These are phyloP conservation scores for Phytophthora cactorum DNA, from an alignment of 352 stramenopile species.

Conservation along the genomic window DNA sequence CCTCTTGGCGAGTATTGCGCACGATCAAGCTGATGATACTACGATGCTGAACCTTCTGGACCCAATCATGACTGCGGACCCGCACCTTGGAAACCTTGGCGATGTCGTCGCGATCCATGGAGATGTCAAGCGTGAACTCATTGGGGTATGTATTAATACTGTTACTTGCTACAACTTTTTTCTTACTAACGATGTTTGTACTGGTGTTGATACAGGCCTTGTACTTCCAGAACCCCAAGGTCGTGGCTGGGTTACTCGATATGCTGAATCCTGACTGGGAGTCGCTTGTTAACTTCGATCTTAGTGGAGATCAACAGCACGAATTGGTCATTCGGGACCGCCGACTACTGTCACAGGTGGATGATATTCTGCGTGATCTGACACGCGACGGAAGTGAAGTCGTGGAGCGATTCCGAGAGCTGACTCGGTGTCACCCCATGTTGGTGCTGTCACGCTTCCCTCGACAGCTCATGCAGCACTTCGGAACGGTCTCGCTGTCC, in stretches of 20 bases:
- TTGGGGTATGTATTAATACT: constrained; percentile 46
- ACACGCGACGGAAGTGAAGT: constrained; percentile 49
- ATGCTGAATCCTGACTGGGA: constrained; percentile 65
- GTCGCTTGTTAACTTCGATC: constrained; percentile 45
- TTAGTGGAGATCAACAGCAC: constrained; percentile 7
- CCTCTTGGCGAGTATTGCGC: constrained; percentile 36
- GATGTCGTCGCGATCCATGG: constrained; percentile 32
- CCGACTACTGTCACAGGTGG: constrained; percentile 43
- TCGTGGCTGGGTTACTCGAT: constrained; percentile 52
- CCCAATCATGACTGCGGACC: constrained; percentile 46
- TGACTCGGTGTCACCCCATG: constrained; percentile 59
- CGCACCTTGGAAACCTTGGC: constrained; percentile 38
- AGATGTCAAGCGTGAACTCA: constrained; percentile 49
- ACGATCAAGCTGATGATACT: constrained; percentile 31
- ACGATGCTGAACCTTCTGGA: constrained; percentile 54
- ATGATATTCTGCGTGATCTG: constrained; percentile 56
- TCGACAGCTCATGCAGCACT: constrained; percentile 55
- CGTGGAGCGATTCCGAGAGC: constrained; percentile 67
- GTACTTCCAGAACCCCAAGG: constrained; percentile 69
- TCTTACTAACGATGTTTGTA: constrained; percentile 10
- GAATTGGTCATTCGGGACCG: constrained; percentile 28
- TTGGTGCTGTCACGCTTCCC: constrained; percentile 63
- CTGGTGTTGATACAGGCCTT: constrained; percentile 41
- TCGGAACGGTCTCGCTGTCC: constrained; percentile 66
- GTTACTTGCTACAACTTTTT: neutral